Evolutionary conservation across 2,329 filamentous ascomycete species (phyloP), one percentile per base, ranked within the genome.

Genomic region (Lasiodiplodia theobromae): DNA sequence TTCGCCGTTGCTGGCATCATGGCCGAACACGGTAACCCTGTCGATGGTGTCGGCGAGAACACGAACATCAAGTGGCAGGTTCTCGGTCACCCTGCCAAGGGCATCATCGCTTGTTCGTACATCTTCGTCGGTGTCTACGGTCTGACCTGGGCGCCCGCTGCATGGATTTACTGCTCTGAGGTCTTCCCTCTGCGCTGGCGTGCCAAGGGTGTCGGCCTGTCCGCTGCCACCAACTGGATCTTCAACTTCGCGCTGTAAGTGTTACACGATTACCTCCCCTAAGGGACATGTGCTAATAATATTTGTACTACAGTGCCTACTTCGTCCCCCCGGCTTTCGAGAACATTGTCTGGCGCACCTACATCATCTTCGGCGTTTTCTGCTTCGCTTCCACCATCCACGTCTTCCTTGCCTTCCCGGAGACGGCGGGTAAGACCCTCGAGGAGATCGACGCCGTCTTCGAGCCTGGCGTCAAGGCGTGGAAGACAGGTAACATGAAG

Each of bases 1-100:
- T 88, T 90, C 73, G 85, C 87, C 68, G 86, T 84, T 2, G 88
- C 87, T 47, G 84, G 84, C 14, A 79, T 91, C 1, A 87, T 89
- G 76, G 87, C 87, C 21, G 80, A 83, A 38, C 88, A 88, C 71
- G 88, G 88, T 52, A 74, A 84, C 66, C 73, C 74, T 2, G 77
- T 77, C 52, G 72, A 80, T 62, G 67, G 67, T 6, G 76, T 78
- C 67, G 83, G 78, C 38, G 75, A 80, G 60, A 85, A 89, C 40
- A 86, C 85, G 2, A 68, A 58, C 31, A 63, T 68, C 49, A 53
- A 56, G 37, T 68, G 67, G 67, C 34, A 64, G 38, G 58, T 68
- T 10, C 57, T 49, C n/a, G 67, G 67, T 2, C 75, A 82, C 0
- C 84, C 86, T 1, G 78, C 89, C 2, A 86, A 86, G 69, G 90